phyloP scores from a whole-genome alignment of 2,329 filamentous ascomycete genomes.

The Alternaria arborescens region DNA sequence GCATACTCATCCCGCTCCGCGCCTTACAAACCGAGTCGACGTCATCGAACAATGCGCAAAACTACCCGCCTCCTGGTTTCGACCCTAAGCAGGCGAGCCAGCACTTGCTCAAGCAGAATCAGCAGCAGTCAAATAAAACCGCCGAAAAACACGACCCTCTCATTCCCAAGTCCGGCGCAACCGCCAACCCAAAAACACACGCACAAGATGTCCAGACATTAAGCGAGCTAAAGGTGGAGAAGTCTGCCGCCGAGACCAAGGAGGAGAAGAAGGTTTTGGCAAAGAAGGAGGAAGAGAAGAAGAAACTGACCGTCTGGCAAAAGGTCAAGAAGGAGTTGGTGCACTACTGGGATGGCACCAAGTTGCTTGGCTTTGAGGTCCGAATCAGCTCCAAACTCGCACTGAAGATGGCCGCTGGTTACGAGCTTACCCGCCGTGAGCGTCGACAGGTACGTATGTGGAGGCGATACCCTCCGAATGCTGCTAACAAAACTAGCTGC shows the following conservation, averaged over 20 bases:
- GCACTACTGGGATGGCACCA: slow-evolving; percentile 99
- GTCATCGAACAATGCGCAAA: slow-evolving; percentile 56
- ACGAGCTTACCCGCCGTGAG: slow-evolving; percentile 94
- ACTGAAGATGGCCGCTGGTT: slow-evolving; percentile 96
- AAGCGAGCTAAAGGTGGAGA: slow-evolving; percentile 70
- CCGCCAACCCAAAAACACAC: slow-evolving; percentile 57
- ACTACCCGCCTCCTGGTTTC: slow-evolving; percentile 85
- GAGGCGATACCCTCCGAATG: not conserved
- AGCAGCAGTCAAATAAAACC: slow-evolving; percentile 32
- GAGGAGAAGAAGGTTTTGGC: slow-evolving; percentile 65
- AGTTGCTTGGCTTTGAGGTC: slow-evolving; percentile 89
- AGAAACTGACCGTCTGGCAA: slow-evolving; percentile 88
- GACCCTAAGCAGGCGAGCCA: slow-evolving; percentile 90
- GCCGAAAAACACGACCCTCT: slow-evolving; percentile 45
- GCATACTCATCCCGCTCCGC: slow-evolving; percentile 64
- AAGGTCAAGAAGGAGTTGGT: slow-evolving; percentile 93
- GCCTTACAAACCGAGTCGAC: slow-evolving; percentile 66
- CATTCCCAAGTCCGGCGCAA: slow-evolving; percentile 51
- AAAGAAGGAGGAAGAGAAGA: slow-evolving; percentile 71
- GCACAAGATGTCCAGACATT: slow-evolving; percentile 61
- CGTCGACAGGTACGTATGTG: slow-evolving; percentile 72
- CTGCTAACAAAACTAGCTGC: slow-evolving; percentile 61
- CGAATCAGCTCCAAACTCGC: slow-evolving; percentile 91
- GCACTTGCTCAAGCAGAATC: slow-evolving; percentile 66
- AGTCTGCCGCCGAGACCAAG: slow-evolving; percentile 59